Percentiles rank a stretch among this genome's conserved stretches.
These are phyloP conservation scores for Ceratonia siliqua DNA, from an alignment of 306 rosid genomes.

Conservation along the genomic window DNA sequence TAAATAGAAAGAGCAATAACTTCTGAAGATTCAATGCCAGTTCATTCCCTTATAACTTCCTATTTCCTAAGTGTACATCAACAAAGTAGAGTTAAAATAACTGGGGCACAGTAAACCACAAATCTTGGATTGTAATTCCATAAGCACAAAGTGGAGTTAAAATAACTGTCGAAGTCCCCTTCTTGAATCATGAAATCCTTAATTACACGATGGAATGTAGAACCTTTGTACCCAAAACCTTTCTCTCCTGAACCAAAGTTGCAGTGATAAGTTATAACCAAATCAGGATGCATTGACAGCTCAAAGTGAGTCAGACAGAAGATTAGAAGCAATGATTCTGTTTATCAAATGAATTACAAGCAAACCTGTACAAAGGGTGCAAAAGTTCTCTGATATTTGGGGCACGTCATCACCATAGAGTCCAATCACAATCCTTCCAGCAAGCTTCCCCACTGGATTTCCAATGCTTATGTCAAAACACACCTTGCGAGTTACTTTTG, in stretches of 20 bases:
- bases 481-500: slow-evolving; percentile 86
- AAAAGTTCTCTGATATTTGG: slow-evolving; percentile 86
- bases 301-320: background rate
- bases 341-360: background rate
- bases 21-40: background rate
- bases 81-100: background rate
- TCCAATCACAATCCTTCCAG: slow-evolving; percentile 86
- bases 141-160: no score
- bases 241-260: slow-evolving; percentile 68
- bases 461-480: slow-evolving; percentile 85
- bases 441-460: slow-evolving; percentile 92
- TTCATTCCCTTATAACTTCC: background rate
- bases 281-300: background rate
- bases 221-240: slow-evolving; percentile 89
- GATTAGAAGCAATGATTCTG: background rate
- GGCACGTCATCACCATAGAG: slow-evolving; percentile 97
- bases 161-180: slow-evolving; percentile 91
- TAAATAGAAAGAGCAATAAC: background rate
- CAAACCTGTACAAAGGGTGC: slow-evolving; percentile 92
- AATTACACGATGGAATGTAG: slow-evolving; percentile 86
- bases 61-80: background rate
- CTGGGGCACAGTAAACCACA: background rate
- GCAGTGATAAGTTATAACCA: background rate
- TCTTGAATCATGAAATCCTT: slow-evolving; percentile 99
- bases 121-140: background rate